Conservation (phyloP, 2,329 filamentous ascomycete species). For the Aspergillus carbonarius region DNA sequence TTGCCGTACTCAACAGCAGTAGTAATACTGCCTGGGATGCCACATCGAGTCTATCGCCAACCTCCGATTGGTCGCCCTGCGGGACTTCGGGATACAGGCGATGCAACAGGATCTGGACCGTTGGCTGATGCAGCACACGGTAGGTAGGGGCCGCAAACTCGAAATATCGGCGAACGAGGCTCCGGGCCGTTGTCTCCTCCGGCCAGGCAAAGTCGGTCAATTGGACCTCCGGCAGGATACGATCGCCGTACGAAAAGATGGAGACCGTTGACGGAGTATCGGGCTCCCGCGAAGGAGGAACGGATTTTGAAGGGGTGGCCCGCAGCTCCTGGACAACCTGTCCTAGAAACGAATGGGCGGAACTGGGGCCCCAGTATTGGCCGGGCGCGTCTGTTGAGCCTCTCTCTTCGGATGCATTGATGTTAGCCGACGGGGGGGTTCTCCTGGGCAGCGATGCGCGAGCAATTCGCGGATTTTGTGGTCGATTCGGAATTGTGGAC, state of each 20-base stretch:
- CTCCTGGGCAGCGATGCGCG: background rate
- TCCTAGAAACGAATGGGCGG: slow-evolving; percentile 25
- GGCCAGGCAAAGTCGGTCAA: slow-evolving; percentile 22
- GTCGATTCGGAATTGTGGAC: background rate
- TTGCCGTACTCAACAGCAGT: slow-evolving; percentile 21
- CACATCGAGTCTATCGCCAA: background rate
- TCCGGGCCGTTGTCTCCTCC: slow-evolving; percentile 6
- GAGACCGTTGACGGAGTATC: slow-evolving; percentile 5
- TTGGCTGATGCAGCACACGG: slow-evolving; percentile 23
- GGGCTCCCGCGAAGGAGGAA: background rate
- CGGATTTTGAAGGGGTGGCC: slow-evolving; percentile 11
- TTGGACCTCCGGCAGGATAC: slow-evolving; percentile 11
- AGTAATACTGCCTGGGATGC: slow-evolving; percentile 18
- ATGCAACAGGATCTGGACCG: slow-evolving; percentile 16
- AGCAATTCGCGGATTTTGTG: background rate
- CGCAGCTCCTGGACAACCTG: slow-evolving; percentile 20
- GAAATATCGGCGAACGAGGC: slow-evolving; percentile 23
- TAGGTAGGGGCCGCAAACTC: slow-evolving; percentile 27
- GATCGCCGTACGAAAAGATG: slow-evolving; percentile 24
- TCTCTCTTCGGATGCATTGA: background rate
- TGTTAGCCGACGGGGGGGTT: background rate
- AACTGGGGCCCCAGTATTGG: slow-evolving; percentile 26
- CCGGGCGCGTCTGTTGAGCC: slow-evolving; percentile 14
- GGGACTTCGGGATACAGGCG: slow-evolving; percentile 9
- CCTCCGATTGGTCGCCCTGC: background rate